Percentiles rank a stretch among this genome's conserved stretches.
Evolutionary conservation across 2,329 filamentous ascomycete genomes (phyloP).

Genomic region (Fusarium vanettenii): DNA sequence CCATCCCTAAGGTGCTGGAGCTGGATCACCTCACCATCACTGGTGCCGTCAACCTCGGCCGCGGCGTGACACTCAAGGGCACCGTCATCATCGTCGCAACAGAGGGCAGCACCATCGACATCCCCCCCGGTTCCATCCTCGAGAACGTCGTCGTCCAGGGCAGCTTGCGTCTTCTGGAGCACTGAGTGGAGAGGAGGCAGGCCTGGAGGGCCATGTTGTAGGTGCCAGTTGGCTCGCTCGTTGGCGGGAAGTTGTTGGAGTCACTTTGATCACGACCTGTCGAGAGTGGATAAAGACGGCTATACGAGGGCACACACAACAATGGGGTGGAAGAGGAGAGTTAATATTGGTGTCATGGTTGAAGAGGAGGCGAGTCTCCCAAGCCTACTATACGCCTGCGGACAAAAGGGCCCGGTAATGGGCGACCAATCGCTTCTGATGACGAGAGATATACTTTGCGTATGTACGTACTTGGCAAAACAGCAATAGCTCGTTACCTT

Average conservation of each 20-base stretch:
- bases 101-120: constrained; percentile 97
- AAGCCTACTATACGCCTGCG: background rate
- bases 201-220: constrained; percentile 2
- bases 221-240: background rate
- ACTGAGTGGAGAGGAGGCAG: constrained; percentile 55
- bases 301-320: background rate
- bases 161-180: constrained; percentile 81
- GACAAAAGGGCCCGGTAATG: background rate
- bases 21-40: constrained; percentile 97
- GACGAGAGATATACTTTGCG: constrained; percentile 28
- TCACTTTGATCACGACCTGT: constrained; percentile 19
- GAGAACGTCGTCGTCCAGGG: constrained; percentile 99
- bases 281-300: constrained; percentile 10
- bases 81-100: constrained; percentile 99
- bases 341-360: constrained; percentile 3
- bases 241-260: background rate
- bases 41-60: constrained; percentile 94
- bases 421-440: constrained; percentile 7
- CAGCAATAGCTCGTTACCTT: constrained; percentile 32
- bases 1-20: constrained; percentile 91
- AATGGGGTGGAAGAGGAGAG: background rate
- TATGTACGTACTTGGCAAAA: constrained; percentile 38
- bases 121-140: constrained; percentile 94
- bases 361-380: constrained; percentile 2
- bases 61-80: constrained; percentile 95